phyloP scores from a whole-genome alignment of 2,329 filamentous ascomycete species.

The Aspergillus glaucus region DNA sequence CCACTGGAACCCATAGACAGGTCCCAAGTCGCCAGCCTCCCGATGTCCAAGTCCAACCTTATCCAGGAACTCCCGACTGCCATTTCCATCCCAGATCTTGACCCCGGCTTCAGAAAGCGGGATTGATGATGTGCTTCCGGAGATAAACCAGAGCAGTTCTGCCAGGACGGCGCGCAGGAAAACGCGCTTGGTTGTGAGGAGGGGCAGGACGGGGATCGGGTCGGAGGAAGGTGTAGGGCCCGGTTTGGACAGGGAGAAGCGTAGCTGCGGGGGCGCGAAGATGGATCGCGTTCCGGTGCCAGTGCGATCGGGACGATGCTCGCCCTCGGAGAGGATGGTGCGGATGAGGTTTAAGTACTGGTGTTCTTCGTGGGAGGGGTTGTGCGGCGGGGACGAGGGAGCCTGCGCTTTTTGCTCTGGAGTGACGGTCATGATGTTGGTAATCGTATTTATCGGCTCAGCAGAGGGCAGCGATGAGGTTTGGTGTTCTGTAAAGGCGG shows the following conservation, averaged over 20 bases:
- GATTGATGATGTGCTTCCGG: conserved; percentile 72
- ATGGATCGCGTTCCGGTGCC: conserved; percentile 88
- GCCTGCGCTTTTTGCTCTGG: background rate
- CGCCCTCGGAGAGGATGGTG: conserved; percentile 73
- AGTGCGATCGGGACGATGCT: conserved; percentile 85
- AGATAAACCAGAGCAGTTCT: conserved; percentile 94
- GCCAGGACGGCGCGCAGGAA: conserved; percentile 84
- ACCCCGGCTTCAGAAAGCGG: conserved; percentile 72
- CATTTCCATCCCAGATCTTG: conserved; percentile 98
- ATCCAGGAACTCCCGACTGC: conserved; percentile 84
- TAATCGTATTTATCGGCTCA: background rate
- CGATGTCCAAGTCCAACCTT: conserved; percentile 73
- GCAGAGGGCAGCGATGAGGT: no score
- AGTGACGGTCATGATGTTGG: background rate
- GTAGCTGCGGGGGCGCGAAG: conserved; percentile 79
- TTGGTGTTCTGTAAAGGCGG: no score
- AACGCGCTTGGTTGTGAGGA: conserved; percentile 95
- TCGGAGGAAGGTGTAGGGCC: conserved; percentile 34
- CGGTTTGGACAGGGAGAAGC: conserved; percentile 69
- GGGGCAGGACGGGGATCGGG: conserved; percentile 65
- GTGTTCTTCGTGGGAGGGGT: conserved; percentile 68
- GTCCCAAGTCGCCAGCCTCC: conserved; percentile 81
- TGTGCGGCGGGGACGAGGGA: conserved; percentile 13
- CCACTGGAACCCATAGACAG: conserved; percentile 98
- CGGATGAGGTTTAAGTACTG: conserved; percentile 90